Evolutionary conservation across 2,329 filamentous ascomycete genomes (phyloP).

Genomic region (Colletotrichum eremochloae): DNA sequence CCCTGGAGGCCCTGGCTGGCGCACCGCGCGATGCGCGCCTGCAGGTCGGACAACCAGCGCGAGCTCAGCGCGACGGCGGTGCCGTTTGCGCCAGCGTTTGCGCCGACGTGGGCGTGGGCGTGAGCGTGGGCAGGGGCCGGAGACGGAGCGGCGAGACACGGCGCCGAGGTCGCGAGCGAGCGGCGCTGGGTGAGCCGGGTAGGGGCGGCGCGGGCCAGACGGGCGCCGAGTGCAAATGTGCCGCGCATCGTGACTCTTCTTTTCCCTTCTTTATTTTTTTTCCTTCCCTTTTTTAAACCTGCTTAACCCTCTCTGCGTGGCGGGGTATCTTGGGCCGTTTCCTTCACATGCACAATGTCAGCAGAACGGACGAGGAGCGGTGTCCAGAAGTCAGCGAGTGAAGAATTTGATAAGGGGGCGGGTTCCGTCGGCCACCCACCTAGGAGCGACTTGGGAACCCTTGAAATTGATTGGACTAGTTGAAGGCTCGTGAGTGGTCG

Average conservation of each 20-base stretch:
- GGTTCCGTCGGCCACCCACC: constrained; percentile 30
- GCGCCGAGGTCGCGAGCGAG: constrained; percentile 23
- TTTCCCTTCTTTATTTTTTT: neutral
- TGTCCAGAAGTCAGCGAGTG: neutral
- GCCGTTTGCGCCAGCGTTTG: neutral
- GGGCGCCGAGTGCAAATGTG: constrained; percentile 13
- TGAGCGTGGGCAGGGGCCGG: neutral
- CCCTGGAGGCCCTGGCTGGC: constrained; percentile 1
- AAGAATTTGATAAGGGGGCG: constrained; percentile 15
- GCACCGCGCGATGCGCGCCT: constrained; percentile 43
- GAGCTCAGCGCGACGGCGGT: constrained; percentile 40
- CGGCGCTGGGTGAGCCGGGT: neutral
- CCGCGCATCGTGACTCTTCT: neutral
- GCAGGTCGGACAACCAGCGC: constrained; percentile 49
- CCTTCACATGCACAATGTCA: neutral
- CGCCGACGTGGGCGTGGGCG: neutral
- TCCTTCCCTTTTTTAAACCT: no score
- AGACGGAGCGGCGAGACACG: neutral
- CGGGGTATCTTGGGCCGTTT: neutral
- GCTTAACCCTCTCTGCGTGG: no score
- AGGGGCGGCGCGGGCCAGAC: constrained; percentile 1
- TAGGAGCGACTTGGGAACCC: neutral
- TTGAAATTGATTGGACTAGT: neutral
- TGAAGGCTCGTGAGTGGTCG: neutral
- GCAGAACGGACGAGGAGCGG: neutral